Conservation (phyloP, 2,329 filamentous ascomycete species). For the Colletotrichum sp. region DNA sequence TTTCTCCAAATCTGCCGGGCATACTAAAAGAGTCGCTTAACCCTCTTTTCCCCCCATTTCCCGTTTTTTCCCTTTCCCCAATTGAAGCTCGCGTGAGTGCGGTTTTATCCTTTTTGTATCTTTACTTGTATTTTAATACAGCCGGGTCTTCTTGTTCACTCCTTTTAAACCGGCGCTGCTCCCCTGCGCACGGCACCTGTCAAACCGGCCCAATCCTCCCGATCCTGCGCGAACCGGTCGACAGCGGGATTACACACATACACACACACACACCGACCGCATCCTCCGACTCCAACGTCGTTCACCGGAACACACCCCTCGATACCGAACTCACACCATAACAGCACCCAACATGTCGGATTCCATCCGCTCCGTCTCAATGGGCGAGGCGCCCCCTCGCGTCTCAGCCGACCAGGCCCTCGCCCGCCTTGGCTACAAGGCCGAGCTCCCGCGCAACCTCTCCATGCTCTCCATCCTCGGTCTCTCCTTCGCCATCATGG, state of each 20-base stretch:
- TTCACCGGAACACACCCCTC: not conserved
- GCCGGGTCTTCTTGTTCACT: not conserved
- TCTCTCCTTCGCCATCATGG: conserved; percentile 76
- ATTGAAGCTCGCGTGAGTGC: not conserved
- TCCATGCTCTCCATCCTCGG: conserved; percentile 66
- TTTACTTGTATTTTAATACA: not conserved
- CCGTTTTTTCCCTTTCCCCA: not conserved
- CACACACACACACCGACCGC: not conserved
- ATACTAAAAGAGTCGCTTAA: conserved; percentile 13
- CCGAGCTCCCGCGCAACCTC: conserved; percentile 56
- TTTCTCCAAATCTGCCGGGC: not conserved
- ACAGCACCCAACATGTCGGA: not conserved
- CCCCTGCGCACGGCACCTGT: not conserved
- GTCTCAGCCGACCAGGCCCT: conserved; percentile 33
- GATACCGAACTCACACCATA: not conserved
- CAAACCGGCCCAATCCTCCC: not conserved
- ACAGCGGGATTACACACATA: not conserved
- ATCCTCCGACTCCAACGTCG: not conserved
- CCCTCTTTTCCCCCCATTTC: not conserved
- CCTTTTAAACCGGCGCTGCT: not conserved
- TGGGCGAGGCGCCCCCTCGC: conserved; percentile 2
- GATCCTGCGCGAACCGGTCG: not conserved
- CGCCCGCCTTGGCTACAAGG: conserved; percentile 50
- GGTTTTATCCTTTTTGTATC: not conserved
- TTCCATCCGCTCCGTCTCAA: not conserved